A percentile compares a stretch with the other conserved stretches of the same genome.
Evolutionary conservation across 2,329 filamentous ascomycete species (phyloP).

Genomic region (Camptophora hylomeconis): DNA sequence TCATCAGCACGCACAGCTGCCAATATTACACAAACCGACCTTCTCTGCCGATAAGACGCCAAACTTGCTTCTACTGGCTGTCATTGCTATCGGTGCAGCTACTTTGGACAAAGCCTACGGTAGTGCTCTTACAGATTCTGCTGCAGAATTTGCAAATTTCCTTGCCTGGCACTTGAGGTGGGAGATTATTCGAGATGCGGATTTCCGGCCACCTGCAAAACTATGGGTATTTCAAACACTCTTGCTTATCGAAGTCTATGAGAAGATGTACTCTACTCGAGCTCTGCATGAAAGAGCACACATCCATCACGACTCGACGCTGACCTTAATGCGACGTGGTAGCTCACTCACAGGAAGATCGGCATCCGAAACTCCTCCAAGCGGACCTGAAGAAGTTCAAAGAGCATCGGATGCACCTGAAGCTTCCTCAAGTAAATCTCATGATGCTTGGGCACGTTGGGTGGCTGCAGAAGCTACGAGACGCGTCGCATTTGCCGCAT

Average conservation of each 20-base stretch:
- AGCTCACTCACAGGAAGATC: constrained; percentile 81
- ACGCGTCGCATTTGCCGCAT: constrained; percentile 82
- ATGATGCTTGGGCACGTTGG: constrained; percentile 94
- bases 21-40: constrained; percentile 86
- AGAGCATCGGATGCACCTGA: constrained; percentile 37
- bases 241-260: constrained; percentile 78
- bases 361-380: constrained; percentile 71
- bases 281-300: constrained; percentile 87
- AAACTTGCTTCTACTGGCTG: constrained; percentile 68
- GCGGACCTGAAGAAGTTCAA: constrained; percentile 46
- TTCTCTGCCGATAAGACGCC: constrained; percentile 81
- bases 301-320: constrained; percentile 89
- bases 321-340: constrained; percentile 88
- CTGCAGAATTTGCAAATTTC: constrained; percentile 78
- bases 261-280: constrained; percentile 94
- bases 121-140: constrained; percentile 56
- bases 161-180: constrained; percentile 86
- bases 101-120: constrained; percentile 76
- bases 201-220: constrained; percentile 84
- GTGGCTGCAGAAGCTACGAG: constrained; percentile 86
- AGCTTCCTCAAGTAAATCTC: constrained; percentile 45
- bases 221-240: constrained; percentile 92
- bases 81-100: constrained; percentile 85
- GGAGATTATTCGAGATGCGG: constrained; percentile 85
- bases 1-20: constrained; percentile 86